phyloP scores from a whole-genome alignment of 2,329 filamentous ascomycete species.

The Colletotrichum simmondsii region DNA sequence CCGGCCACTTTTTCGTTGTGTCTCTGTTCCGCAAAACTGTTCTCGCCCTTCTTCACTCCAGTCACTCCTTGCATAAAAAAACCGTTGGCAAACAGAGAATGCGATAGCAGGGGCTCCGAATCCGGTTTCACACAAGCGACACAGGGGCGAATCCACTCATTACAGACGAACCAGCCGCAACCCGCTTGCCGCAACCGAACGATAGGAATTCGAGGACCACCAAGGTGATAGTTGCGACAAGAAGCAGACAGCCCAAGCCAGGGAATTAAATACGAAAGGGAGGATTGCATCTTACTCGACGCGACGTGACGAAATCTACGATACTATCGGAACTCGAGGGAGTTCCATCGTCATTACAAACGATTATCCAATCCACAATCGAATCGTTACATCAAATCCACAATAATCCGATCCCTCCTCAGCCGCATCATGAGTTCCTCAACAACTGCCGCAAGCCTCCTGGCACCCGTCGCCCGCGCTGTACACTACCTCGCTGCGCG shows the following conservation, averaged over 20 bases:
- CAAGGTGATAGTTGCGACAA: not conserved
- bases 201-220: constrained; percentile 8
- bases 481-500: constrained; percentile 8
- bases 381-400: constrained; percentile 11
- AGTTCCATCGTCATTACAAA: not conserved
- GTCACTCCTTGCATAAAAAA: constrained; percentile 27
- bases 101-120: constrained; percentile 24
- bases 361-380: not conserved
- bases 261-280: not conserved
- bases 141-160: constrained; percentile 31
- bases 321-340: not conserved
- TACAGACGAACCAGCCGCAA: constrained; percentile 8
- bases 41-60: not conserved
- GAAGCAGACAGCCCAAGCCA: not conserved
- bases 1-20: constrained; percentile 12
- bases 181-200: not conserved
- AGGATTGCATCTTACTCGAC: not conserved
- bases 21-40: not conserved
- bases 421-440: not conserved
- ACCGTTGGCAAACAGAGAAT: constrained; percentile 21
- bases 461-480: constrained; percentile 20
- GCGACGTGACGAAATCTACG: not conserved
- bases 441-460: not conserved
- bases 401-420: not conserved
- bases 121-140: constrained; percentile 30